Conservation (phyloP, 139 green algal genomes). For the Nannochloris sp. region DNA sequence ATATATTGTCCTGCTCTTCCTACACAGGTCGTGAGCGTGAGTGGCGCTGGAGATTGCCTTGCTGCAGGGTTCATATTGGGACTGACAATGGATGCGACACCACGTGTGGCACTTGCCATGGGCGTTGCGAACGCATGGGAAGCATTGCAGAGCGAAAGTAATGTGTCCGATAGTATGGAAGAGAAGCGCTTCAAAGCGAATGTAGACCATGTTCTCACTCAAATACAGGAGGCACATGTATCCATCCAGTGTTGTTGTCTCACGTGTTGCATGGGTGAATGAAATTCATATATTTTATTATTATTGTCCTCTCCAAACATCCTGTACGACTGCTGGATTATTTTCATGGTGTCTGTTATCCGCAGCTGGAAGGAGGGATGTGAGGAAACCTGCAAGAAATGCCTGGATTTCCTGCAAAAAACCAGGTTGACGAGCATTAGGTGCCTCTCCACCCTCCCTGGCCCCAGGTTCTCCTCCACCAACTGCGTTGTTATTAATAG, state of each 20-base stretch:
- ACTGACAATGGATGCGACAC: slow-evolving; percentile 12
- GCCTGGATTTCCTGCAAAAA: slow-evolving; percentile 57
- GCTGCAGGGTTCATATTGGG: slow-evolving; percentile 37
- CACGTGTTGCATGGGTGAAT: no score
- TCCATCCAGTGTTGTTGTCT: no score
- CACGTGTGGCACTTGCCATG: background rate
- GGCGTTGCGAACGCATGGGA: background rate
- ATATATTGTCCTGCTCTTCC: slow-evolving; percentile 24
- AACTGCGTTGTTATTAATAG: background rate
- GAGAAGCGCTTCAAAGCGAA: no score
- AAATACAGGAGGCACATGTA: no score
- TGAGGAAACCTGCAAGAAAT: slow-evolving; percentile 66
- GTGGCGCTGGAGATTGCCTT: slow-evolving; percentile 46
- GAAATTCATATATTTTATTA: background rate
- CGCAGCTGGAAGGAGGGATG: slow-evolving; percentile 59
- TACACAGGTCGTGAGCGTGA: slow-evolving; percentile 42
- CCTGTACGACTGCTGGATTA: background rate
- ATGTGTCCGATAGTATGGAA: no score
- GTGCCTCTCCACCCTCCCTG: slow-evolving; percentile 2
- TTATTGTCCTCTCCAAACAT: background rate
- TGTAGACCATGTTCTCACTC: no score
- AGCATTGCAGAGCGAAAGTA: background rate
- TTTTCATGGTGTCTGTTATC: background rate
- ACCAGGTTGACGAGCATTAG: slow-evolving; percentile 11
- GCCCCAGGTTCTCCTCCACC: background rate